Base-by-base conservation (phyloP, 495 filamentous ascomycete genomes). In the Penicillium bovifimosum region DNA sequence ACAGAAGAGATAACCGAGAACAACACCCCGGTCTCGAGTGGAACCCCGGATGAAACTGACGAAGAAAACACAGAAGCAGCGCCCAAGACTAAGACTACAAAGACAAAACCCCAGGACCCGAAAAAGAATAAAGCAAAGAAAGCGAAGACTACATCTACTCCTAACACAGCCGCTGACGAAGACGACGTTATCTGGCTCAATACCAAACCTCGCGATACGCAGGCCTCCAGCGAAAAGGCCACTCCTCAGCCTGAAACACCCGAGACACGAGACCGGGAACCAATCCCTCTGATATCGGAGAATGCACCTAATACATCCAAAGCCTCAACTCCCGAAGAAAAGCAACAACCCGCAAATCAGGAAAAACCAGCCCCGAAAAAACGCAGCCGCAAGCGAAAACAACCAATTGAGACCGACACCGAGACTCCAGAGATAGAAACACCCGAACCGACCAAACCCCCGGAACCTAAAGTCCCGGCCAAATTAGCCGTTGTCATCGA, bases 321-420 rank as follows among this genome's bases (percentile, higher is more conserved):
- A 3, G 14, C 50, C 39, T 27, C 33, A 2, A 27, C 39, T 18
- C 16, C 35, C 1, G 53, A 55, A 35, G 11, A 35, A 7, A 43
- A 50, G n/a, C 28, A 17, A 5, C 47, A 24, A 36, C 6, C 20
- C 13, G 17, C 52, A n/a, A 56, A 55, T 18, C 35, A 18, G 29
- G 40, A 36, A 8, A 51, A 47, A 16, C 54, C 64, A 16, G 57
- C 54, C 0, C 66, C 71, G 20, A 75, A 72, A 46, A 77, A 76
- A 58, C 72, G 73, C 47, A 73, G 75, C 9, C 71, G 75, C 29
- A 76, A 76, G 54, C 69, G 68, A 36, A 77, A 75, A 63, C 65
- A 64, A 47, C 56, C 65, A 7, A 11, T 52, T 5, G 69, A 70
- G 42, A n/a, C n/a, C n/a, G n/a, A n/a, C n/a, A n/a, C n/a, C n/a